Evolutionary conservation across 2,329 filamentous ascomycete species (phyloP).

Genomic region (Pseudogymnoascus verrucosus): DNA sequence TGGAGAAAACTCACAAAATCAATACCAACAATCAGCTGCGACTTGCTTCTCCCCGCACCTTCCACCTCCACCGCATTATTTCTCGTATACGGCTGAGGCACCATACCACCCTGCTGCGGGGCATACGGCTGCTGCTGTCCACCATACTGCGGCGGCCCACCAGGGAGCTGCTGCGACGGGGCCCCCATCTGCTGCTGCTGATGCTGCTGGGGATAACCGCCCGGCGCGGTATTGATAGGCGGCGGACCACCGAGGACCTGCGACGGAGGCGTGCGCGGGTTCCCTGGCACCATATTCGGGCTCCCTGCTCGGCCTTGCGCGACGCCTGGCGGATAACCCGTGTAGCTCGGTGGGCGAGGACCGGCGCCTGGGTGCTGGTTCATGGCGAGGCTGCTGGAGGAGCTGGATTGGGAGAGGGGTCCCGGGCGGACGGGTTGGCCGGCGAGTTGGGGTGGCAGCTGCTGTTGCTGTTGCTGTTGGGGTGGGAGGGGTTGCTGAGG

Average conservation of each 20-base stretch:
- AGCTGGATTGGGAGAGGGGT: slow-evolving; percentile 18
- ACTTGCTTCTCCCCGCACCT: slow-evolving; percentile 81
- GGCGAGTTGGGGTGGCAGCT: slow-evolving; percentile 21
- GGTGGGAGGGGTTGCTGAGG: slow-evolving; percentile 40
- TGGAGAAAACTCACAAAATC: slow-evolving; percentile 71
- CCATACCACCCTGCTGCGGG: slow-evolving; percentile 25
- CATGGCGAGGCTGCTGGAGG: slow-evolving; percentile 49
- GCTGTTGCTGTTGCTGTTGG: slow-evolving; percentile 27
- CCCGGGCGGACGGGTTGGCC: slow-evolving; percentile 17
- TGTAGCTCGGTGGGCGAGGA: slow-evolving; percentile 57
- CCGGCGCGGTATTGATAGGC: slow-evolving; percentile 56
- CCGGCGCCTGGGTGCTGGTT: slow-evolving; percentile 55
- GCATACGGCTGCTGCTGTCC: slow-evolving; percentile 20
- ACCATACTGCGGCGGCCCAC: slow-evolving; percentile 26
- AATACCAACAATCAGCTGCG: slow-evolving; percentile 96
- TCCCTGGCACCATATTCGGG: slow-evolving; percentile 23
- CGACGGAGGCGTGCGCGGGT: slow-evolving; percentile 26
- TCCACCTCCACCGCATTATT: slow-evolving; percentile 65
- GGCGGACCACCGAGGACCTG: slow-evolving; percentile 49
- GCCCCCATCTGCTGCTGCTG: slow-evolving; percentile 35
- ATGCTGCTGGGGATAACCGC: slow-evolving; percentile 50
- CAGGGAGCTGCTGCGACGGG: slow-evolving; percentile 14
- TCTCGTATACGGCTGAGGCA: slow-evolving; percentile 25
- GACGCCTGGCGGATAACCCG: slow-evolving; percentile 39
- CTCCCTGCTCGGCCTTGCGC: slow-evolving; percentile 42